Base-by-base conservation (phyloP, 768 basidiomycete genomes). In the Kockovaella imperatae region DNA sequence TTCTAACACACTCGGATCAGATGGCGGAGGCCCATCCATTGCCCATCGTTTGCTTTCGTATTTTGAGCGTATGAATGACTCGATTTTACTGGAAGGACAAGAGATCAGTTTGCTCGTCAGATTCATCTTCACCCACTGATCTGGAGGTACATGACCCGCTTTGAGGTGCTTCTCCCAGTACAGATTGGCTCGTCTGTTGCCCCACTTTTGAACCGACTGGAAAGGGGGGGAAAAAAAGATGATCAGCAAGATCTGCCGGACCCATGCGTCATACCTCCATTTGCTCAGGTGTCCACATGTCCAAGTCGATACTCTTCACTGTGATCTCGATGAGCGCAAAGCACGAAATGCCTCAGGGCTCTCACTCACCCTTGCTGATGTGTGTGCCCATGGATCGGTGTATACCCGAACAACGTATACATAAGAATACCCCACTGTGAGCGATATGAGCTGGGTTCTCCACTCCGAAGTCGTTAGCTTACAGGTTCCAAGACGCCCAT, bases 401-500 rank as follows among this genome's bases (percentile, higher is more conserved):
- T 49, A 96, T 86, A 24, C 93, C 93, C 13, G 91, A 96, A 73
- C 93, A 99, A 50, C 93, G 81, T 56, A 99, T 95, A 68, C 93
- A 99, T 31, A 97, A 76, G 67, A 89, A 95, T 1, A 89, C 84
- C 20, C 93, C 93, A 23, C 87, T 90, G 53, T 18, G 47, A 41
- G 41, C n/a, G n/a, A 29, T 7, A 45, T 47, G 24, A 50, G 42
- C 42, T 28, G 24, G 10, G 38, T 34, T 34, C 32, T 2, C 32
- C 32, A 14, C 4, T 13, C 17, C 32, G 14, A 34, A 21, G 10
- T 26, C 20, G n/a, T 21, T 20, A 26, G 28, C 82, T 56, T 66
- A 88, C 86, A 96, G 72, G 70, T 96, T 97, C 86, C 90, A 95
- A 6, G 88, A 89, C 35, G 93, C 93, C 93, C 93, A 99, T 60